These are phyloP conservation scores for Piper longum DNA, from an alignment of 164 flowering plant species.

Conservation along the genomic window DNA sequence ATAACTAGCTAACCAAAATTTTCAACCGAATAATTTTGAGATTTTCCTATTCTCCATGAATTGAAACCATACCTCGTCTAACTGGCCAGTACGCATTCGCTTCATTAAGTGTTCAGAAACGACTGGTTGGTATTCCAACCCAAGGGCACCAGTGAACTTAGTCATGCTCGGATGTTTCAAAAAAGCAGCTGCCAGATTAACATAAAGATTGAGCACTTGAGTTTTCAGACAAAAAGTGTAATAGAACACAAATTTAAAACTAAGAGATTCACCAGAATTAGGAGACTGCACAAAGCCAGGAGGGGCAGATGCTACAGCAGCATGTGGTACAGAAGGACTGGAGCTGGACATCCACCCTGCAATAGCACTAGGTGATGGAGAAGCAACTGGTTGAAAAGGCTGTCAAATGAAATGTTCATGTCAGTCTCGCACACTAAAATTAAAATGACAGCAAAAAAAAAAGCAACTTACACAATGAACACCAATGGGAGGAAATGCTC, in stretches of 20 bases:
- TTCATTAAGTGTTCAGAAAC: slow-evolving; percentile 65
- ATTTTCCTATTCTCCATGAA: background rate
- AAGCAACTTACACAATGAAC: slow-evolving; percentile 8
- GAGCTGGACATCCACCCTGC: slow-evolving; percentile 13
- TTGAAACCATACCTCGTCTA: slow-evolving; percentile 45
- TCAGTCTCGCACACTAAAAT: background rate
- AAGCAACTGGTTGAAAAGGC: slow-evolving; percentile 13
- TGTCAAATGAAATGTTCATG: background rate
- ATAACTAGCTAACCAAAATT: background rate
- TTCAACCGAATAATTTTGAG: background rate
- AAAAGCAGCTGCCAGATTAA: slow-evolving; percentile 31
- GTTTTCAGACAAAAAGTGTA: background rate
- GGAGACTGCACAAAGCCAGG: slow-evolving; percentile 13
- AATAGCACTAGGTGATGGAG: slow-evolving; percentile 12
- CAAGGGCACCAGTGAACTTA: slow-evolving; percentile 24
- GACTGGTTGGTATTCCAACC: slow-evolving; percentile 57
- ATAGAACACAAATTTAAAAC: background rate
- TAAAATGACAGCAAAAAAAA: background rate
- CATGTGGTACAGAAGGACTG: slow-evolving; percentile 9
- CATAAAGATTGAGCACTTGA: background rate
- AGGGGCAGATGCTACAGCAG: slow-evolving; percentile 11
- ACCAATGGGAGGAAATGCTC: slow-evolving; percentile 12
- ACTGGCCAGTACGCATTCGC: slow-evolving; percentile 48
- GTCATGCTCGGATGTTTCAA: slow-evolving; percentile 65
- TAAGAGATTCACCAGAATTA: slow-evolving; percentile 7